Evolutionary conservation across 2,329 filamentous ascomycete genomes (phyloP).

Genomic region (Coniella lustricola): DNA sequence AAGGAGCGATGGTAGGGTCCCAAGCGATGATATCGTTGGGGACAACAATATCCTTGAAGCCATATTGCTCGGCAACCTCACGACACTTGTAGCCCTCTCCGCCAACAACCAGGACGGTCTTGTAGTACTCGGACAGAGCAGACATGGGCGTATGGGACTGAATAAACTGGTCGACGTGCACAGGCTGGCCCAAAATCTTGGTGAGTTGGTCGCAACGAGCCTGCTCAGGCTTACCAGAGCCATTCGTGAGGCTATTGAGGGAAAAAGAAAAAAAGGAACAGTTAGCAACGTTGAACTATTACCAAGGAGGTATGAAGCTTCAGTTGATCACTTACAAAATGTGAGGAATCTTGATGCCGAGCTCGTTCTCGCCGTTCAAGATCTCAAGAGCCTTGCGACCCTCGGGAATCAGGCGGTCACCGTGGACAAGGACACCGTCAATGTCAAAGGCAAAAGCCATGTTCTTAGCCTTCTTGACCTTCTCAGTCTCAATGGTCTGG

Average conservation of each 20-base stretch:
- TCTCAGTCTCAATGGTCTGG: conserved; percentile 59
- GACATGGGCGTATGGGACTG: conserved; percentile 74
- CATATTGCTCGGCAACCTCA: conserved; percentile 65
- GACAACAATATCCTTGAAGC: conserved; percentile 66
- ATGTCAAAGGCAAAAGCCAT: conserved; percentile 79
- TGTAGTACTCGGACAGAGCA: conserved; percentile 68
- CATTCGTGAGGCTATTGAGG: conserved; percentile 53
- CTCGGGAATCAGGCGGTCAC: conserved; percentile 62
- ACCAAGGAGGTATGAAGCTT: not conserved
- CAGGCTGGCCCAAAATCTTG: conserved; percentile 57
- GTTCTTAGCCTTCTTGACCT: conserved; percentile 64
- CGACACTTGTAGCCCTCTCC: conserved; percentile 70
- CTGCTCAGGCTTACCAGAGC: conserved; percentile 62
- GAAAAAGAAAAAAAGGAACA: no score
- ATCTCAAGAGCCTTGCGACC: conserved; percentile 60
- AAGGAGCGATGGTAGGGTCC: conserved; percentile 62
- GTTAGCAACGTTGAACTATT: not conserved
- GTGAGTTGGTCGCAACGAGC: conserved; percentile 60
- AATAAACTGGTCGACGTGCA: conserved; percentile 68
- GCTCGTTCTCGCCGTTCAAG: conserved; percentile 68
- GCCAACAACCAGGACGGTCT: conserved; percentile 67
- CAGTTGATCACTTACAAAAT: conserved; percentile 41
- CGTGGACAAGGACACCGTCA: conserved; percentile 69
- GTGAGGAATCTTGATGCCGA: conserved; percentile 70
- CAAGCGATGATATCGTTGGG: conserved; percentile 68